Evolutionary conservation across 345 rosid species (phyloP), one percentile per base, ranked within the genome.

Genomic region (Euphorbia peplus): DNA sequence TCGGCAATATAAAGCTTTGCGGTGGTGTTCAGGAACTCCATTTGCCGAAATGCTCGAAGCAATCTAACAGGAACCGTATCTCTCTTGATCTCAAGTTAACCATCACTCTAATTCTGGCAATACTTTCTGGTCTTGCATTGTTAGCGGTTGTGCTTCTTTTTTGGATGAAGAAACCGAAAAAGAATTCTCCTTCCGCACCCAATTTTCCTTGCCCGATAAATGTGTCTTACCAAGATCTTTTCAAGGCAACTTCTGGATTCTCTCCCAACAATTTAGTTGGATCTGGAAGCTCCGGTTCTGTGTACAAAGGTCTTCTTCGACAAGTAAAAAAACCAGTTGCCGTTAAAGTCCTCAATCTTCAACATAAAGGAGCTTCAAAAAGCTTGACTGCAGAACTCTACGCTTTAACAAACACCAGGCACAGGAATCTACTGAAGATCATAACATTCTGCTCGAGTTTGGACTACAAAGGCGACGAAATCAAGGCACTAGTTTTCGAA

Each of bases 11-110:
- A 35, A 35, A 35, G 39, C 39, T 35, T 35, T 35, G 39, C 8
- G 39, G 39, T 35, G 71, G 71, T 22, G 62, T 67, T 26, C 14
- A 32, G 25, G 50, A 67, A 24, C 63, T 54, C 28, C 32, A 64
- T 48, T 35, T 64, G 68, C 44, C 42, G 13, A 64, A 64, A 48
- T 64, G 56, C 28, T 56, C 22, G 29, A 50, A n/a, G 22, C n/a
- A 18, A 29, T 14, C 24, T 21, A 64, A 14, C 28, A 29, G 0
- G 16, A 55, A 26, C 39, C 39, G 8, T 35, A 48, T 11, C n/a
- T 47, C 68, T 15, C 25, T 26, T 29, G 56, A 39, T 64, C 18
- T 48, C 6, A 64, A 64, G 68, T 15, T 64, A 29, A 37, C 41
- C 25, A 48, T 64, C 44, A 64, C 48, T 24, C 16, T 64, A 25